These are phyloP conservation scores for Suhomyces terraborum DNA, from an alignment of 1,139 yeast species.

Conservation along the genomic window DNA sequence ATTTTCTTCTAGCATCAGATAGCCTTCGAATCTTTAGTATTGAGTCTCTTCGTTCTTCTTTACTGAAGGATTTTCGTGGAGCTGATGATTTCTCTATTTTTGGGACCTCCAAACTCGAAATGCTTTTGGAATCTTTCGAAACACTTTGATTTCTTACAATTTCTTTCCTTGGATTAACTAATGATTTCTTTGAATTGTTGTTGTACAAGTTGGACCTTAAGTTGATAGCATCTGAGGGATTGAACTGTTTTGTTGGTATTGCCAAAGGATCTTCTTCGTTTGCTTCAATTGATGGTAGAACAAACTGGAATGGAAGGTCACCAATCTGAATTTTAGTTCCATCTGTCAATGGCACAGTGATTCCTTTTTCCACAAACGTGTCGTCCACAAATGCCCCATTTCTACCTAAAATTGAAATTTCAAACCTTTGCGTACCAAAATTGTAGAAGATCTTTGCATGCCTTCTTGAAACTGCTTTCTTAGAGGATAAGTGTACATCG, in stretches of 20 bases:
- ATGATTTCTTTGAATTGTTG: slow-evolving; percentile 24
- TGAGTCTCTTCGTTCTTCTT: slow-evolving; percentile 18
- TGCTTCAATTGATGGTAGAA: slow-evolving; percentile 61
- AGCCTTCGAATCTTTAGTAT: slow-evolving; percentile 30
- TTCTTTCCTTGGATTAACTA: slow-evolving; percentile 17
- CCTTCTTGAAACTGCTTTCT: slow-evolving; percentile 86
- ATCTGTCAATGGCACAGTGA: slow-evolving; percentile 81
- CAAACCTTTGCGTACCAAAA: slow-evolving; percentile 92
- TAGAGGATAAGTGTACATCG: slow-evolving; percentile 88
- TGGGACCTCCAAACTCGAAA: background rate
- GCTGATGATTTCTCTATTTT: slow-evolving; percentile 9
- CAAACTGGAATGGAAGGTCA: slow-evolving; percentile 83
- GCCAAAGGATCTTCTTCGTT: slow-evolving; percentile 26
- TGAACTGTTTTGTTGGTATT: slow-evolving; percentile 38
- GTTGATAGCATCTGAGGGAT: slow-evolving; percentile 57
- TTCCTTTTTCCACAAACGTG: slow-evolving; percentile 80
- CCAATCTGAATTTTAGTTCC: slow-evolving; percentile 90
- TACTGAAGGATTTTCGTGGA: slow-evolving; percentile 8
- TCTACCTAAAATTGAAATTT: slow-evolving; percentile 84
- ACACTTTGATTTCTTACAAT: slow-evolving; percentile 4
- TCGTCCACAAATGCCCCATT: slow-evolving; percentile 97
- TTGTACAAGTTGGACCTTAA: slow-evolving; percentile 48
- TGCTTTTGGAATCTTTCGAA: slow-evolving; percentile 1
- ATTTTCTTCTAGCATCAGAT: slow-evolving; percentile 42
- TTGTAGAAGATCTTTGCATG: slow-evolving; percentile 96